These are phyloP conservation scores for Coprinopsis sp. DNA, from an alignment of 768 basidiomycete genomes.

Conservation along the genomic window DNA sequence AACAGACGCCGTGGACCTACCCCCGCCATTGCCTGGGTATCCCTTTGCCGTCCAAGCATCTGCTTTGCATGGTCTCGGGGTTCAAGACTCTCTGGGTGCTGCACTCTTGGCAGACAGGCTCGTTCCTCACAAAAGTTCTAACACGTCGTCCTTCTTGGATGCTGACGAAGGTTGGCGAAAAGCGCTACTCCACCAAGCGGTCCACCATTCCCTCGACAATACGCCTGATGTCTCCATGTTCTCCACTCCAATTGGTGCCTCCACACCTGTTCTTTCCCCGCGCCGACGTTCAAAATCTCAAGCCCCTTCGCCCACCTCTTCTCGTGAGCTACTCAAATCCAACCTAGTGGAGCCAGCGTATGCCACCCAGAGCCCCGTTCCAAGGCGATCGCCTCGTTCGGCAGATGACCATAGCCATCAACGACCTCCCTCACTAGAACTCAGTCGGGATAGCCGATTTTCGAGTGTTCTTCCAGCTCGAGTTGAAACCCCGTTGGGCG, in stretches of 20 bases:
- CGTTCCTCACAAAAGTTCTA: slow-evolving; percentile 63
- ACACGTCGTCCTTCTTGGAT: slow-evolving; percentile 45
- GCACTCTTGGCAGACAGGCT: slow-evolving; percentile 69
- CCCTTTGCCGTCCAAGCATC: slow-evolving; percentile 75
- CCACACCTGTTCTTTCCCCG: slow-evolving; percentile 36
- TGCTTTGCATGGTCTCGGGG: slow-evolving; percentile 65
- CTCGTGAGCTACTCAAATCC: background rate
- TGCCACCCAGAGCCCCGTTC: background rate
- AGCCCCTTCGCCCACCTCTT: slow-evolving; percentile 1
- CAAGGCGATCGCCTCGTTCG: background rate
- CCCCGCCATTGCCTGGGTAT: slow-evolving; percentile 62
- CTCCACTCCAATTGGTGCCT: slow-evolving; percentile 33
- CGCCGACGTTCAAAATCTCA: background rate
- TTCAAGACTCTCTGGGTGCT: slow-evolving; percentile 71
- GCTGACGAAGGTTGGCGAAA: slow-evolving; percentile 72
- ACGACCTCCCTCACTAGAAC: slow-evolving; percentile 1
- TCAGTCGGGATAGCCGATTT: slow-evolving; percentile 11
- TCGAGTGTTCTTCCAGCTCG: slow-evolving; percentile 48
- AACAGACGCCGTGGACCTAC: slow-evolving; percentile 78
- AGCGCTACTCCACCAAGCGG: slow-evolving; percentile 70
- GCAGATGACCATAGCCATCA: too few species aligned
- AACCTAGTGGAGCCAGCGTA: background rate
- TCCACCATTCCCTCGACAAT: slow-evolving; percentile 67
- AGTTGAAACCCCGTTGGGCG: slow-evolving; percentile 60
- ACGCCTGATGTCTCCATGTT: slow-evolving; percentile 45